Base-by-base conservation (phyloP, 768 basidiomycete species). In the Lentinus brumalis region DNA sequence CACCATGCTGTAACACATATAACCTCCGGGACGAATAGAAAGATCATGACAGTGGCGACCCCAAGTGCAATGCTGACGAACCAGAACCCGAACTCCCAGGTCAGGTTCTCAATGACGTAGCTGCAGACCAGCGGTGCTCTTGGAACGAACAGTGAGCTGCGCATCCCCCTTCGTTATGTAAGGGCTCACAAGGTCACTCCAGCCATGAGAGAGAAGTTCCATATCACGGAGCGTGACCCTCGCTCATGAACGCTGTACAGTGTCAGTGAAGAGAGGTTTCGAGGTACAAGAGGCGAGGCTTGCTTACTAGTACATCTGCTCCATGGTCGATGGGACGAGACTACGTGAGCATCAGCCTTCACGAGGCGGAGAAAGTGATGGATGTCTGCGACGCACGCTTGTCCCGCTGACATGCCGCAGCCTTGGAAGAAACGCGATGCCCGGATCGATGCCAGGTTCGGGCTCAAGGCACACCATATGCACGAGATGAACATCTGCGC, bases 81-180 rank as follows among this genome's bases (percentile, higher is more conserved):
- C 79, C 79, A 81, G 66, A 80, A 81, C 18, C 77, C 77, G 74
- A 76, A 76, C 50, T 78, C 73, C 77, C 78, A 77, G 2, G 78
- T 73, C 30, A 76, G 53, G 59, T 78, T 77, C 56, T 77, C 72
- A 12, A 80, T 74, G n/a, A 80, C 78, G 63, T 78, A 79, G 59
- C 79, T 78, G 62, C 78, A 80, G 16, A 81, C 69, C 38, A 80
- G 66, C 0, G 79, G 78, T 0, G 78, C 77, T 21, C 78, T 76
- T 57, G 26, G 47, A 12, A 35, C 12, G 14, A 8, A 18, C 14
- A 8, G 21, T 45, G 15, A 45, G 8, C 9, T 18, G 44, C 8
- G n/a, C 16, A n/a, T n/a, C n/a, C n/a, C n/a, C n/a, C n/a, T n/a
- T n/a, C n/a, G n/a, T n/a, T n/a, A n/a, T n/a, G n/a, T n/a, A n/a